Base-by-base conservation (phyloP, 2,329 filamentous ascomycete species). In the Aspergillus pseudonomiae region DNA sequence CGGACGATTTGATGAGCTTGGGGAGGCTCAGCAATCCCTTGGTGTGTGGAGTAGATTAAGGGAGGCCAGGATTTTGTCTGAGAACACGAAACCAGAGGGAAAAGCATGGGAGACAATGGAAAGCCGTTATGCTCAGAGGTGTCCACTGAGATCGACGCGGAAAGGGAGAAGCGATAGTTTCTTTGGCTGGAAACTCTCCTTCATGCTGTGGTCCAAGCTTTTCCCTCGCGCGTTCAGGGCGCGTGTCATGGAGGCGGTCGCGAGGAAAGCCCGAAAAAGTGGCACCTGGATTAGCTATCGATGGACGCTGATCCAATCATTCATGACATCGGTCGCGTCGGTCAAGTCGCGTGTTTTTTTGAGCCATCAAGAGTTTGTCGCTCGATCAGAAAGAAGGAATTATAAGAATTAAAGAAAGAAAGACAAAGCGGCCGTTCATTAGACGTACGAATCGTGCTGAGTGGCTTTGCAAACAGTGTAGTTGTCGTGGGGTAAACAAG, bases 141-240 rank as follows among this genome's bases (percentile, higher is more conserved):
- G 41, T 58, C 53, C 48, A 60, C 53, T 60, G 53, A 21, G 53
- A 61, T 60, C 58, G 52, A 57, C 58, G 52, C 52, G 30, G 52
- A 54, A 19, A 10, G 32, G 52, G 14, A 32, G 50, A 53, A 32
- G 50, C 11, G 52, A 21, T 50, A 10, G 26, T 84, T 78, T 63
- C 77, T 81, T 67, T 83, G 80, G 63, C 32, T 62, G 48, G 21
- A 63, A 63, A 61, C 19, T 62, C 50, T 62, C 58, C 54, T 61
- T 55, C 45, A 39, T 28, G 52, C 12, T 45, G 34, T 66, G 67
- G 67, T 63, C 67, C 64, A 59, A 67, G 67, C 66, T 63, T 64
- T 63, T 34, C n/a, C 19, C 58, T 65, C 66, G 65, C 53, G 68
- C 71, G 63, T 61, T 64, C 58, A 68, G 58, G 65, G 66, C 67